Evolutionary conservation across 2,329 filamentous ascomycete genomes (phyloP), one percentile per base, ranked within the genome.

Genomic region (Didymosphaeria variabile): DNA sequence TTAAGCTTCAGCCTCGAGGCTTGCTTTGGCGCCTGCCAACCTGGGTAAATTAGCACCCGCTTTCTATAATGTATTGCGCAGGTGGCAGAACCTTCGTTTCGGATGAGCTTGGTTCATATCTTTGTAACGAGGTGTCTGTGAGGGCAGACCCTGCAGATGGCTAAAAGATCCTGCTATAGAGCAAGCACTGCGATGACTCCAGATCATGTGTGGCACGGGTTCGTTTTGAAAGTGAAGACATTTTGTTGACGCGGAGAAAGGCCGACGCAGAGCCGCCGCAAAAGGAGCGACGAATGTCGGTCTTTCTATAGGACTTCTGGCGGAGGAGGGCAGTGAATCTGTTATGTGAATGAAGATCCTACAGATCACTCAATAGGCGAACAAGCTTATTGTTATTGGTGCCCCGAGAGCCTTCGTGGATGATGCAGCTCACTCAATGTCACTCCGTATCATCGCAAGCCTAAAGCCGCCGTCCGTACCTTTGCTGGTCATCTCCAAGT

Each of bases 1-100:
- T 46, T 13, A 53, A 52, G 47, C 56, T 53, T 45, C 36, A 51
- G 29, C 47, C 38, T 34, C 29, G 42, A 51, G 36, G 50, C 50
- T 53, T 53, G 34, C 50, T 53, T 42, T 31, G 42, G 13, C 19
- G 51, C 56, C 47, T 52, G n/a, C 47, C 38, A 36, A 26, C 13
- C 10, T 29, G 6, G 21, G 34, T 26, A 26, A 38, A 29, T 31
- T 8, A 52, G 19, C 32, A 17, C 15, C 49, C 13, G 12, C 23
- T 31, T 31, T 17, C 1, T 17, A 47, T 2, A 8, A 8, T 47
- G n/a, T 23, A n/a, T 19, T 45, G 23, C 21, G 19, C 19, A 45
- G 19, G 42, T 13, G n/a, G n/a, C 42, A 21, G 19, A n/a, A 19
- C 42, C 2, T 45, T 45, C 19, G 42, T 23, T 19, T 45, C n/a